These are phyloP conservation scores for Dictyophora rubrovolvata DNA, from an alignment of 768 basidiomycete genomes.

Conservation along the genomic window DNA sequence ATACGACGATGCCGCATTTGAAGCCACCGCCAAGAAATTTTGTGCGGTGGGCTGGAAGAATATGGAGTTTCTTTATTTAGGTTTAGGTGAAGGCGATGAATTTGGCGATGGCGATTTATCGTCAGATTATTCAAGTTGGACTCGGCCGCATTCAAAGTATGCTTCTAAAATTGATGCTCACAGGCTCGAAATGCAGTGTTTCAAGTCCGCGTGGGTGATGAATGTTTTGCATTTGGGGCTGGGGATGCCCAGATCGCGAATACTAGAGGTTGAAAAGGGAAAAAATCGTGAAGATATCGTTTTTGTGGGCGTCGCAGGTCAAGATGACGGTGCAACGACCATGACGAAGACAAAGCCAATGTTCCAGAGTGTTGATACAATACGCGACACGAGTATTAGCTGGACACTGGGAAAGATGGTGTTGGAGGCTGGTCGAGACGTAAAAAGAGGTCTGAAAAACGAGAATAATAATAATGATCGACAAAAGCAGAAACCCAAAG, in stretches of 20 bases:
- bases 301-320: not conserved
- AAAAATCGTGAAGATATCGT: too few species aligned
- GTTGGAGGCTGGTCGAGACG: slow-evolving; percentile 86
- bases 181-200: slow-evolving; percentile 93
- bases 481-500: slow-evolving; percentile 32
- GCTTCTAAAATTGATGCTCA: slow-evolving; percentile 48
- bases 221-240: slow-evolving; percentile 96
- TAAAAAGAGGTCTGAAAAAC: slow-evolving; percentile 20
- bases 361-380: slow-evolving; percentile 92
- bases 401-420: slow-evolving; percentile 99
- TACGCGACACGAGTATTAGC: slow-evolving; percentile 86
- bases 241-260: slow-evolving; percentile 61
- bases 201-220: slow-evolving; percentile 97
- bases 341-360: slow-evolving; percentile 40
- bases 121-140: slow-evolving; percentile 42
- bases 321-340: not conserved
- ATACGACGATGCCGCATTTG: slow-evolving; percentile 95
- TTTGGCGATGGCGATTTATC: slow-evolving; percentile 61
- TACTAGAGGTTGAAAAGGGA: too few species aligned
- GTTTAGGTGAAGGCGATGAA: slow-evolving; percentile 34
- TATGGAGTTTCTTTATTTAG: slow-evolving; percentile 57
- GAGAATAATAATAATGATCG: not conserved
- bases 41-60: slow-evolving; percentile 72
- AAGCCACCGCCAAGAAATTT: slow-evolving; percentile 81
- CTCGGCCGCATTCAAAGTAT: not conserved